Conservation (phyloP, 192 early-diverging fungal genomes). For the Entomortierella chlamydospora region DNA sequence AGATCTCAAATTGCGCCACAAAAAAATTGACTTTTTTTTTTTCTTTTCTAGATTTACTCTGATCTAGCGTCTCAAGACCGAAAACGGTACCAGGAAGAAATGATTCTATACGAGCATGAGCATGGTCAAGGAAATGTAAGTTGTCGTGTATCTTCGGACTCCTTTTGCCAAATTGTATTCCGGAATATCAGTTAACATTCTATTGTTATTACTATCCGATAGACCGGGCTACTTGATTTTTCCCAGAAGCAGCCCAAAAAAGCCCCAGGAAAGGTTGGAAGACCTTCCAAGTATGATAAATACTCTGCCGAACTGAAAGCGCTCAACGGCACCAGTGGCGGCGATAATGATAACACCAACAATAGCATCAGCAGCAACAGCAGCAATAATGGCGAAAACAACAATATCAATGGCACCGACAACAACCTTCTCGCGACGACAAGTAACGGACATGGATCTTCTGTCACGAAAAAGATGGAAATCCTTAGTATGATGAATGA, state of each 20-base stretch:
- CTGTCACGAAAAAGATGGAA: conserved; percentile 28
- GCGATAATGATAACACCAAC: conserved; percentile 6
- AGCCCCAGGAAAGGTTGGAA: conserved; percentile 19
- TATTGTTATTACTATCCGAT: not conserved
- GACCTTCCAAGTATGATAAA: conserved; percentile 20
- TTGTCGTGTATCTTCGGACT: too few relatives aligned
- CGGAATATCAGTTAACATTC: too few relatives aligned
- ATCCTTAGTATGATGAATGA: conserved; percentile 22
- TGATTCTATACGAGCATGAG: conserved; percentile 37
- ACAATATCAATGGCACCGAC: not conserved
- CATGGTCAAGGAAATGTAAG: conserved; percentile 14
- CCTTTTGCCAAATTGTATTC: too few relatives aligned
- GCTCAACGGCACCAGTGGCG: not conserved
- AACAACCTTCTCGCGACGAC: not conserved
- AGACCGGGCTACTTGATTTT: conserved; percentile 6
- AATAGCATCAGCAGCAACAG: conserved; percentile 1
- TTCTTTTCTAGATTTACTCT: conserved; percentile 40
- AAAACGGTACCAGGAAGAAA: conserved; percentile 36
- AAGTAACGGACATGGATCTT: not conserved
- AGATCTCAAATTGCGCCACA: too few relatives aligned
- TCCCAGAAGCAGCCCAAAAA: conserved; percentile 5
- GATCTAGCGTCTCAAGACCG: conserved; percentile 42
- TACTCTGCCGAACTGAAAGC: not conserved
- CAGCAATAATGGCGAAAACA: not conserved
- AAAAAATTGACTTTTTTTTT: not conserved